These are phyloP conservation scores for Nothophaeocryptopus gaeumannii DNA, from an alignment of 2,329 filamentous ascomycete species.

Conservation along the genomic window DNA sequence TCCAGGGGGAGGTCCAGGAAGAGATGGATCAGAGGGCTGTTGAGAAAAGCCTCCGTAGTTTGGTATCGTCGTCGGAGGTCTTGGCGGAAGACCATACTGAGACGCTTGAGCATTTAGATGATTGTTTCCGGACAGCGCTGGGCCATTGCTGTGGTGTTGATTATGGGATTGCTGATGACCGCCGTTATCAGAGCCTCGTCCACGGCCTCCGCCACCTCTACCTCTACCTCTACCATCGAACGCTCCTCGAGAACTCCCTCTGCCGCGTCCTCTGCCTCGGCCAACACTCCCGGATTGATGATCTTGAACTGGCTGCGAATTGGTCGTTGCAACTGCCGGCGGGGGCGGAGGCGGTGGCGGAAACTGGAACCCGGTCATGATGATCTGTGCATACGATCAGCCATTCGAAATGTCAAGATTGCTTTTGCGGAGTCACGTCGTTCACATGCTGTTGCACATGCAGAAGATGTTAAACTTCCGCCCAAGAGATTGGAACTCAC, in stretches of 20 bases:
- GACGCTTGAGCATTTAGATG: no score
- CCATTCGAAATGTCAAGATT: no score
- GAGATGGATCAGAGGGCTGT: background rate
- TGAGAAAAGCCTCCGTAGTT: background rate
- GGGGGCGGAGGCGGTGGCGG: conserved; percentile 50
- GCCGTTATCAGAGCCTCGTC: no score
- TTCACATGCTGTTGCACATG: no score
- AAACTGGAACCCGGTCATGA: conserved; percentile 41
- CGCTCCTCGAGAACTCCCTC: conserved; percentile 7
- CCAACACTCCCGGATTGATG: conserved; percentile 24
- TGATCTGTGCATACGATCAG: background rate
- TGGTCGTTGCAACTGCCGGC: conserved; percentile 25
- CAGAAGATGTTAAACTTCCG: no score
- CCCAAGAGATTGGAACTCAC: no score
- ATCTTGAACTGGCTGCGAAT: conserved; percentile 18
- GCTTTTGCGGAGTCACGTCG: no score
- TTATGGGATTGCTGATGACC: no score
- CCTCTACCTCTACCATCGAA: background rate
- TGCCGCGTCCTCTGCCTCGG: conserved; percentile 29
- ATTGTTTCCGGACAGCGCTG: no score
- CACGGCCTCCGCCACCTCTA: background rate
- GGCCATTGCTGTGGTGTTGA: no score
- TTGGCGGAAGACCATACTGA: no score
- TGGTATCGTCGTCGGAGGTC: no score
- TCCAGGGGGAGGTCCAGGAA: conserved; percentile 20